Evolutionary conservation across 2,329 filamentous ascomycete genomes (phyloP).

Genomic region (Leptographium galeiforme): DNA sequence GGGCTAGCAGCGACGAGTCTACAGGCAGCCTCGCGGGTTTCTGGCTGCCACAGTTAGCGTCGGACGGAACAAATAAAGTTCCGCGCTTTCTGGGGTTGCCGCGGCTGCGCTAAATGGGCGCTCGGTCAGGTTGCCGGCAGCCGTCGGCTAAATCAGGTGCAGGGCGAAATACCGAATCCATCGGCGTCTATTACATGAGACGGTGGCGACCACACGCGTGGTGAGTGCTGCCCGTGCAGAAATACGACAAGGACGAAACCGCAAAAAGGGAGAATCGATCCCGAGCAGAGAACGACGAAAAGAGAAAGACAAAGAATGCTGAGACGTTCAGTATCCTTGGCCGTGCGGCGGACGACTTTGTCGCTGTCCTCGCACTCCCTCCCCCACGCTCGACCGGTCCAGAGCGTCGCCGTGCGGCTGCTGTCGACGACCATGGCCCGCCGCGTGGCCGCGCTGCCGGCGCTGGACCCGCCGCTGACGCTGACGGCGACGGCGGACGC

Average conservation of each 20-base stretch:
- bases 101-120: neutral
- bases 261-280: too few relatives aligned
- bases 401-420: neutral
- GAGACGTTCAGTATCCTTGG: constrained; percentile 5
- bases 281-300: too few relatives aligned
- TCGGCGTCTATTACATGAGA: neutral
- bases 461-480: constrained; percentile 49
- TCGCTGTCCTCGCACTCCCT: too few relatives aligned
- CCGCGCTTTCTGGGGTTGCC: neutral
- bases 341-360: constrained; percentile 4
- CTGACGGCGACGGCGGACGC: constrained; percentile 53
- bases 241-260: too few relatives aligned
- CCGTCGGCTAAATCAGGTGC: neutral
- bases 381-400: too few relatives aligned
- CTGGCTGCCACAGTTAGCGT: neutral
- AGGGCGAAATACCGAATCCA: neutral
- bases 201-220: neutral
- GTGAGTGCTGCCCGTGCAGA: neutral
- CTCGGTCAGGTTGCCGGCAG: neutral
- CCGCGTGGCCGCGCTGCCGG: constrained; percentile 20
- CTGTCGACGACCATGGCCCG: constrained; percentile 3
- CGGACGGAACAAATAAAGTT: neutral
- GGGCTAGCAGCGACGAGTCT: too few relatives aligned
- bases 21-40: too few relatives aligned
- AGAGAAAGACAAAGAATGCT: constrained; percentile 2